Evolutionary conservation across 331 rosid species (phyloP), one percentile per base, ranked within the genome.

Genomic region (Telfairia occidentalis): DNA sequence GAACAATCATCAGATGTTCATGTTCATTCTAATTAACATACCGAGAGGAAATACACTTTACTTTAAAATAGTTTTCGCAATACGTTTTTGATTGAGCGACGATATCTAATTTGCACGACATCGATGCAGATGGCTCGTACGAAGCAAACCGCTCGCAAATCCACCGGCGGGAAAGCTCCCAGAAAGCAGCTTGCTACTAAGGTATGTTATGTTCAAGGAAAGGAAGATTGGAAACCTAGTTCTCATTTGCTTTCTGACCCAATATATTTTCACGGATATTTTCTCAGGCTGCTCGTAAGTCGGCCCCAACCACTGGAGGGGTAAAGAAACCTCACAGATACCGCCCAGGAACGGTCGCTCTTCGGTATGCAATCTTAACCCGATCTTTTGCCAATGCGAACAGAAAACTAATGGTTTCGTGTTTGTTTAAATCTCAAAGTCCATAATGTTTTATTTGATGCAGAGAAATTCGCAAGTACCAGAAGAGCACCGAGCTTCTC

Each of bases 131-230:
- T 84, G 88, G 88, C 85, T 1, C 78, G 83, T 42, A 82, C 85
- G 0, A 84, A 81, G 80, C 88, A 84, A 67, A 84, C 85, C 13
- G 83, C 88, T 1, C 82, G 85, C 28, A 84, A 79, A 18, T 84
- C 85, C 48, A 82, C 85, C 7, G 82, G 85, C 0, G 83, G 88
- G 0, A 84, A 84, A 57, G 82, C 82, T 4, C 85, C 85, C 3
- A 76, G 88, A n/a, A 85, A 75, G 76, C 85, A 81, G 69, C 80
- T 84, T 1, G 87, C 87, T 1, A 76, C 85, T 13, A 81, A 81
- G 75, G 87, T 77, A 23, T 42, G 55, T 7, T 1, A 48, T 52
- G 11, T 19, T 52, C 48, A 4, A 9, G 26, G 18, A 2, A n/a
- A 18, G 7, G 2, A 30, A 9, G n/a, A 71, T 29, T 26, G 4